These are phyloP conservation scores for Monilinia fructigena DNA, from an alignment of 2,329 filamentous ascomycete genomes.

Conservation along the genomic window DNA sequence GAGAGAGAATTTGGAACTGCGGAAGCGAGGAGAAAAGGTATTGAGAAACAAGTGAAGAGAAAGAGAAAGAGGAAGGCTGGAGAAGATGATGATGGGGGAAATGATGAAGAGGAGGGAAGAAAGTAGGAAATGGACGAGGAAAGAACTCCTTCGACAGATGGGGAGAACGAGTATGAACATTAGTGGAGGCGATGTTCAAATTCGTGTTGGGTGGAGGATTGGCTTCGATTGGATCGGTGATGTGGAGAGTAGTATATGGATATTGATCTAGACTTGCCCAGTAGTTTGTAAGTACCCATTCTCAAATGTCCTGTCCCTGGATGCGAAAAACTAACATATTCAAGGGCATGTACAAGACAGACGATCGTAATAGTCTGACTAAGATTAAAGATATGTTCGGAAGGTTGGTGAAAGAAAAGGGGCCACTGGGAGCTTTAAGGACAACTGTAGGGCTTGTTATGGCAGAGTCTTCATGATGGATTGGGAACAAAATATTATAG, in stretches of 20 bases:
- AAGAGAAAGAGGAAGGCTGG: constrained; percentile 32
- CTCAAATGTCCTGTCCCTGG: background rate
- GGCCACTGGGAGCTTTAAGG: constrained; percentile 57
- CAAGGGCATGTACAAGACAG: constrained; percentile 63
- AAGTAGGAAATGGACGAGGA: constrained; percentile 40
- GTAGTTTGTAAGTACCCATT: constrained; percentile 56
- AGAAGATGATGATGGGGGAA: constrained; percentile 41
- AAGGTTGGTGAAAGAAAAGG: constrained; percentile 54
- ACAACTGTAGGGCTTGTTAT: constrained; percentile 59
- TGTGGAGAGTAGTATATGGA: constrained; percentile 56
- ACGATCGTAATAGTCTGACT: constrained; percentile 54
- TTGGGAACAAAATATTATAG: background rate
- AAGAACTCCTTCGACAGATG: constrained; percentile 54
- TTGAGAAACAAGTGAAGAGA: constrained; percentile 27
- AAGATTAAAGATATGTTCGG: constrained; percentile 61
- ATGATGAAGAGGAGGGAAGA: constrained; percentile 30
- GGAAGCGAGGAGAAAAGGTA: constrained; percentile 34
- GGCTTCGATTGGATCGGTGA: constrained; percentile 73
- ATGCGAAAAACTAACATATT: constrained; percentile 13
- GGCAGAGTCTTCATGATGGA: constrained; percentile 12
- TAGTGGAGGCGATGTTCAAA: constrained; percentile 32
- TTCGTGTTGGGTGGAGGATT: constrained; percentile 60
- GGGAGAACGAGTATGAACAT: constrained; percentile 49
- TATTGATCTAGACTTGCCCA: constrained; percentile 56
- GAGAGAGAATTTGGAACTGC: constrained; percentile 48